These are phyloP conservation scores for Corylus avellana DNA, from an alignment of 306 rosid genomes.

Conservation along the genomic window DNA sequence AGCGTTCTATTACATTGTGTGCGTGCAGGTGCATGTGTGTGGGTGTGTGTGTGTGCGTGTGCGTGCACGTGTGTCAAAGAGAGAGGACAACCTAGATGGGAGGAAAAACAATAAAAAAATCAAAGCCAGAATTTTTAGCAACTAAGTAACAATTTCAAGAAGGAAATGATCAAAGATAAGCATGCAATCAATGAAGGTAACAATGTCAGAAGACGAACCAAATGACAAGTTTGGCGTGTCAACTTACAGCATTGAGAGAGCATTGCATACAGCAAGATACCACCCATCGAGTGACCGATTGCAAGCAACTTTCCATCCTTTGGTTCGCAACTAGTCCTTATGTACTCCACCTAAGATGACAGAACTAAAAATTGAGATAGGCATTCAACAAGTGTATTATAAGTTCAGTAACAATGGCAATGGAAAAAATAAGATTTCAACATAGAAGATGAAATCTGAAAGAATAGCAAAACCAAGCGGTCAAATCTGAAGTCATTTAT, in stretches of 20 bases:
- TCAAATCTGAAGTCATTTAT: constrained; percentile 9
- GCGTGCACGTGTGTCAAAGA: not conserved
- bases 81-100: not conserved
- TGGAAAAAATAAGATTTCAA: constrained; percentile 16
- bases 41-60: not conserved
- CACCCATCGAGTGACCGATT: constrained; percentile 97
- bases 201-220: constrained; percentile 9
- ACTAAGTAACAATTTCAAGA: not conserved
- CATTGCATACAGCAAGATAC: constrained; percentile 83
- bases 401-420: not conserved
- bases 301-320: constrained; percentile 78
- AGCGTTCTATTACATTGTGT: not conserved
- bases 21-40: too few species aligned
- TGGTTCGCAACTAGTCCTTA: constrained; percentile 67
- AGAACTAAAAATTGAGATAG: constrained; percentile 24
- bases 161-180: not conserved
- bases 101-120: not conserved
- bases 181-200: constrained; percentile 1
- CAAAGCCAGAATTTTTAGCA: not conserved
- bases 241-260: constrained; percentile 73
- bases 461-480: not conserved
- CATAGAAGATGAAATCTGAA: not conserved
- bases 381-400: constrained; percentile 1
- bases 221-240: constrained; percentile 19
- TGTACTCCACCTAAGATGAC: constrained; percentile 70